Evolutionary conservation across 495 filamentous ascomycete genomes (phyloP).

Genomic region (Aspergillus haitiensis): DNA sequence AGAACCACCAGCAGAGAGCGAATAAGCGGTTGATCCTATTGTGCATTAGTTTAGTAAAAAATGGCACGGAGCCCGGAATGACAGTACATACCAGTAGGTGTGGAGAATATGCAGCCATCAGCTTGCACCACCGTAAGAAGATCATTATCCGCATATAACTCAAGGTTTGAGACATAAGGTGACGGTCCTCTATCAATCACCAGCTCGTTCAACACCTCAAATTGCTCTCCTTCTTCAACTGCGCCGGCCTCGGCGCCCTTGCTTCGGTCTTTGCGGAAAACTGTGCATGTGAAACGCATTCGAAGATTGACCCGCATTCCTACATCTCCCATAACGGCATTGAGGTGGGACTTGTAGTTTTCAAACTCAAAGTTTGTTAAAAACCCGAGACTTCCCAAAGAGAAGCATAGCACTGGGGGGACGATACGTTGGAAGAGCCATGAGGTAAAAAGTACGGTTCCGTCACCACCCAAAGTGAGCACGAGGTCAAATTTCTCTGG

Average conservation of each 20-base stretch:
- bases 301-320: constrained; percentile 95
- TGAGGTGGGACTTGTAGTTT: constrained; percentile 75
- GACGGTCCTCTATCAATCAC: constrained; percentile 96
- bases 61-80: not conserved
- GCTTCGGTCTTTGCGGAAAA: constrained; percentile 63
- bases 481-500: constrained; percentile 93
- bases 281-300: constrained; percentile 96
- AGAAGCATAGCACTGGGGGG: constrained; percentile 85
- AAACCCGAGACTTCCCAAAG: constrained; percentile 86
- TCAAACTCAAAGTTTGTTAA: constrained; percentile 90
- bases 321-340: constrained; percentile 81
- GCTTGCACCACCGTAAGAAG: constrained; percentile 93
- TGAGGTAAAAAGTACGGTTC: constrained; percentile 86
- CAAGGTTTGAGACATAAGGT: constrained; percentile 93
- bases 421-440: constrained; percentile 95
- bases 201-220: constrained; percentile 94
- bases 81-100: constrained; percentile 68
- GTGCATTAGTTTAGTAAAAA: constrained; percentile 12
- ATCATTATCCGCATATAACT: constrained; percentile 91
- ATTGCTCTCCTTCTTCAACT: constrained; percentile 77
- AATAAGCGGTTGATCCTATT: constrained; percentile 86
- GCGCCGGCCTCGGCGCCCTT: constrained; percentile 48
- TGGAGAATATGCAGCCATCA: constrained; percentile 96
- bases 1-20: constrained; percentile 90
- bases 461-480: constrained; percentile 87